phyloP scores from a whole-genome alignment of 1,284 basidiomycete genomes.

The Ceratobasidium sp. region DNA sequence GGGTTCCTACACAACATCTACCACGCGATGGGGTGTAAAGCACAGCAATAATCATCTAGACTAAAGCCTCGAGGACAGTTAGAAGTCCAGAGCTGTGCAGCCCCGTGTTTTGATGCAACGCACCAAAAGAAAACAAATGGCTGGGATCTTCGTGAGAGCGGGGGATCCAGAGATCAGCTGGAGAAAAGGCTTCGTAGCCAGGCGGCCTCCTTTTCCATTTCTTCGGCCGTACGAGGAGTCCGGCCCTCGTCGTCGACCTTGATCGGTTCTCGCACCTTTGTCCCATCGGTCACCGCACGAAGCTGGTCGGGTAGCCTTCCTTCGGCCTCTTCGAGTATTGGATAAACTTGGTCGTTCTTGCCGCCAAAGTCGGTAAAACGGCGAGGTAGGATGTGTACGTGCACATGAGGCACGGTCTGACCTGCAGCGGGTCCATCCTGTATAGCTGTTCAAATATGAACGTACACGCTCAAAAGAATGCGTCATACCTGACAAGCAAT shows the following conservation, averaged over 20 bases:
- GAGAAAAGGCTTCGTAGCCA: constrained; percentile 72
- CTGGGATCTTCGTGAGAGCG: constrained; percentile 4
- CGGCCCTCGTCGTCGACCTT: constrained; percentile 77
- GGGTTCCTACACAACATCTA: constrained; percentile 16
- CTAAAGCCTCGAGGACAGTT: constrained; percentile 32
- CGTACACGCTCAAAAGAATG: constrained; percentile 16
- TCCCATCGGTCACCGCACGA: constrained; percentile 38
- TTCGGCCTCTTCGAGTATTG: constrained; percentile 78
- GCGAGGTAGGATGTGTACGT: constrained; percentile 90
- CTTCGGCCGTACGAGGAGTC: constrained; percentile 72
- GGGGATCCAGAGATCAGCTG: constrained; percentile 20
- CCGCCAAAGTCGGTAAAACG: constrained; percentile 68
- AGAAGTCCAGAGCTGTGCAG: constrained; percentile 15
- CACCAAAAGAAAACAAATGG: constrained; percentile 1
- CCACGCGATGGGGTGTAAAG: constrained; percentile 28
- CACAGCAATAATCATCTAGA: neutral
- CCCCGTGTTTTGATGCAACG: constrained; percentile 5
- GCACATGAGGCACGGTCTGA: constrained; percentile 90
- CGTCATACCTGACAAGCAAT: constrained; percentile 81
- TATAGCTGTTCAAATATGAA: neutral
- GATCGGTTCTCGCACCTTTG: constrained; percentile 54
- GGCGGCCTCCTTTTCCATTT: constrained; percentile 82
- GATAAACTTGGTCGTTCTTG: constrained; percentile 83
- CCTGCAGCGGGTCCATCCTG: constrained; percentile 90
- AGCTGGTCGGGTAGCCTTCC: constrained; percentile 55